These are phyloP conservation scores for Syzygium aromaticum DNA, from an alignment of 345 rosid species.

Conservation along the genomic window DNA sequence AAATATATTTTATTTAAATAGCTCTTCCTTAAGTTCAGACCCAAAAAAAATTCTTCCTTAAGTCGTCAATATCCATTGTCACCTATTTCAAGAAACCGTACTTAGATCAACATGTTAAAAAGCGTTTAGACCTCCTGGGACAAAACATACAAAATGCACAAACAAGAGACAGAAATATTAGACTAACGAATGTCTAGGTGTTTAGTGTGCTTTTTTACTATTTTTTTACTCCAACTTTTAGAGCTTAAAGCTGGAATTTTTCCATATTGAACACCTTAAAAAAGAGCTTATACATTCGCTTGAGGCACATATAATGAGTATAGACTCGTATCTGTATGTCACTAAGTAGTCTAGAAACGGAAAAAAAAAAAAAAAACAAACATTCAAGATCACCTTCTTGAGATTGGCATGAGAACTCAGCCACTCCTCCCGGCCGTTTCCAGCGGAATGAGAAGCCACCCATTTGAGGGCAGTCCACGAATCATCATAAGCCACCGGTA, in stretches of 20 bases:
- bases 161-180: neutral
- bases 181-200: neutral
- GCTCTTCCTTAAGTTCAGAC: neutral
- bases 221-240: neutral
- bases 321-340: neutral
- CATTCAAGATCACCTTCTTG: neutral
- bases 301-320: neutral
- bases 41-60: neutral
- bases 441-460: constrained; percentile 19
- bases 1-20: neutral
- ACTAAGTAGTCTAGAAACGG: neutral
- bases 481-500: constrained; percentile 32
- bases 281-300: neutral
- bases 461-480: constrained; percentile 33
- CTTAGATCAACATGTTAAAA: neutral
- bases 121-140: neutral
- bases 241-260: neutral
- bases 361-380: neutral
- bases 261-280: too few relatives aligned
- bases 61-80: neutral
- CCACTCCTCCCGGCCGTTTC: constrained; percentile 25
- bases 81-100: neutral
- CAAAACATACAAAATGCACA: neutral
- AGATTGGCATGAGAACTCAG: constrained; percentile 8
- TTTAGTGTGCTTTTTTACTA: neutral